These are phyloP conservation scores for Trametes meyenii DNA, from an alignment of 768 basidiomycete genomes.

Conservation along the genomic window DNA sequence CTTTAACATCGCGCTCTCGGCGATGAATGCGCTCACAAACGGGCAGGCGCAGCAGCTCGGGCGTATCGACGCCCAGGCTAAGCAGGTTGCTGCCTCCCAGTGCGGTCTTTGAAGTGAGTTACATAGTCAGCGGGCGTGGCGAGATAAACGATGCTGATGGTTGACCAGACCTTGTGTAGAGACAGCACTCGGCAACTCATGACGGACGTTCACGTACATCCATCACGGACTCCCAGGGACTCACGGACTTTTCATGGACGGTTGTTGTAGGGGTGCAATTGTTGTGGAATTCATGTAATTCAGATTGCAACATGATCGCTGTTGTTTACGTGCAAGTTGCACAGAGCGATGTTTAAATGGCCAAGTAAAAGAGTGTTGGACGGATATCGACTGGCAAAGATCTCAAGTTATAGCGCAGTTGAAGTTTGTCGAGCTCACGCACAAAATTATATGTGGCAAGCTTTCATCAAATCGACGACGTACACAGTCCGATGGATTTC, in stretches of 20 bases:
- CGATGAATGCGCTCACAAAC: constrained; percentile 35
- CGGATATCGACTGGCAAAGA: too few species aligned
- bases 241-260: constrained; percentile 6
- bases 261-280: not conserved
- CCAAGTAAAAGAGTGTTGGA: too few species aligned
- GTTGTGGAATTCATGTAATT: not conserved
- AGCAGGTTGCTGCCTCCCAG: constrained; percentile 29
- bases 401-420: too few species aligned
- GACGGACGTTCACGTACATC: not conserved
- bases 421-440: too few species aligned
- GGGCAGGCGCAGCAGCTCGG: constrained; percentile 31
- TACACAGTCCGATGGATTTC: too few species aligned
- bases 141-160: not conserved
- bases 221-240: constrained; percentile 9
- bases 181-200: not conserved
- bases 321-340: not conserved
- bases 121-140: not conserved
- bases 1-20: constrained; percentile 41
- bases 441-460: too few species aligned
- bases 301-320: not conserved
- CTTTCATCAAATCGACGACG: too few species aligned
- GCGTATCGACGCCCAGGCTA: constrained; percentile 29
- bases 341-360: too few species aligned
- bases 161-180: not conserved
- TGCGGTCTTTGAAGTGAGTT: constrained; percentile 43